phyloP scores from a whole-genome alignment of 139 green algal species.

The Haematococcus lacustris region DNA sequence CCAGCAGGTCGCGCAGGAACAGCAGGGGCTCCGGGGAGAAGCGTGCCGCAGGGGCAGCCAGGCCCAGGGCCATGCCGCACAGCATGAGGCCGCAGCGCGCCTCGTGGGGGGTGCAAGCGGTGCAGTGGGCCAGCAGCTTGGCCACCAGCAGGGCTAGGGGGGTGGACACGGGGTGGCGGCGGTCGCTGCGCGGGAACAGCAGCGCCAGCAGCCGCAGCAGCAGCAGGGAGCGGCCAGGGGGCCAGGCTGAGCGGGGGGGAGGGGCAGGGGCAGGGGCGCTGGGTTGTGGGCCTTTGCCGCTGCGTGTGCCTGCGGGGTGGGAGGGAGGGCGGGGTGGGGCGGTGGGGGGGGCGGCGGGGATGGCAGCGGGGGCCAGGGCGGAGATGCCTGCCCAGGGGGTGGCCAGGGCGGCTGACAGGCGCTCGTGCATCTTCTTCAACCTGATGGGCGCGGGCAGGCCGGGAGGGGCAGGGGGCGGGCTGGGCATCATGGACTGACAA shows the following conservation, averaged over 20 bases:
- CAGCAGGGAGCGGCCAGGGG: constrained; percentile 54
- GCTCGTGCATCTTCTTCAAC: constrained; percentile 52
- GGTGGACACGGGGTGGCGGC: constrained; percentile 75
- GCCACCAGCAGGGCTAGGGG: constrained; percentile 54
- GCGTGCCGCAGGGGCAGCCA: constrained; percentile 32
- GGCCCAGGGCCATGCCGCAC: constrained; percentile 32
- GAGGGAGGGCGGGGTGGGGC: not conserved
- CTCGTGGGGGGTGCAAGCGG: constrained; percentile 15
- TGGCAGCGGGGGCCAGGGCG: too few relatives aligned
- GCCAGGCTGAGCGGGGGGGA: too few relatives aligned
- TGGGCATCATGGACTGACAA: too few relatives aligned
- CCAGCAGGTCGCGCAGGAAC: constrained; percentile 45
- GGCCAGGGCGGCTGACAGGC: constrained; percentile 16
- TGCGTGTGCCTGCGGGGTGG: not conserved
- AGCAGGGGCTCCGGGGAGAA: constrained; percentile 55
- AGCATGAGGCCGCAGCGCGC: constrained; percentile 38
- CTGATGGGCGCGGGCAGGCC: too few relatives aligned
- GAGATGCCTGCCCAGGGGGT: not conserved
- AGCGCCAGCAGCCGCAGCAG: constrained; percentile 75
- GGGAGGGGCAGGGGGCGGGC: too few relatives aligned
- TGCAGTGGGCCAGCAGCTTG: constrained; percentile 21
- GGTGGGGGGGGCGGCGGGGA: too few relatives aligned
- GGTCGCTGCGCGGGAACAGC: constrained; percentile 81
- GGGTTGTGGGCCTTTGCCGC: too few relatives aligned
- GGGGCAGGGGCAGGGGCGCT: too few relatives aligned